Evolutionary conservation across 176 grass and related monocot species (phyloP), one percentile per base, ranked within the genome.

Genomic region (Carex cristatella): DNA sequence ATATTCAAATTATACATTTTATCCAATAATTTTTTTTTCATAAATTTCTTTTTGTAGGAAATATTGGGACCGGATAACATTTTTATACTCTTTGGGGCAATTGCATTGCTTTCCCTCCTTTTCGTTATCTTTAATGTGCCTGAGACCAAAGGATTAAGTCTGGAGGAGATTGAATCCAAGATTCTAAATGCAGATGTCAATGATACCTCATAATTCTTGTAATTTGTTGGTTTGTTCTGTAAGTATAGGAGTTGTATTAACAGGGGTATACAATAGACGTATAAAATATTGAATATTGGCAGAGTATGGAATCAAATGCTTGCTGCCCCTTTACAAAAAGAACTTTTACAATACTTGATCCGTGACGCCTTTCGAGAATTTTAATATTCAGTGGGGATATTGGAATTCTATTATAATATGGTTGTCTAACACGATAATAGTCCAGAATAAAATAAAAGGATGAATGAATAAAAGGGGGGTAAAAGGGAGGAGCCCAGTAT

Each of bases 111-210:
- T 10, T 85, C 96, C 5, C 91, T 98, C 3, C 18, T 90, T 60
- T 98, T 98, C 62, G 89, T 95, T 18, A 58, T 92, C 85, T 83
- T 95, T 68, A 89, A 87, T 15, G 89, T 98, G 80, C 96, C 96
- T 0, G 96, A 98, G 80, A 98, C 96, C 67, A 98, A 98, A 89
- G 96, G 96, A 12, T 88, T 98, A 78, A 95, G 85, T 82, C 86
- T 98, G 86, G 96, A 98, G 91, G 96, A 98, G 77, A 98, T 98
- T 7, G 96, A 98, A 79, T 88, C 91, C 10, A 98, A 93, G 85
- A 87, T 98, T 27, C 69, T 98, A 79, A 93, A 98, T 86, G 94
- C 71, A 89, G 81, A 54, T 48, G 61, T 0, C 11, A 49, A 56
- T 16, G 28, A 77, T 56, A 4, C 49, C 23, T 77, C 5, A 77